phyloP scores from a whole-genome alignment of 805 yeast genomes.

The Saccharomycopsis sp. region DNA sequence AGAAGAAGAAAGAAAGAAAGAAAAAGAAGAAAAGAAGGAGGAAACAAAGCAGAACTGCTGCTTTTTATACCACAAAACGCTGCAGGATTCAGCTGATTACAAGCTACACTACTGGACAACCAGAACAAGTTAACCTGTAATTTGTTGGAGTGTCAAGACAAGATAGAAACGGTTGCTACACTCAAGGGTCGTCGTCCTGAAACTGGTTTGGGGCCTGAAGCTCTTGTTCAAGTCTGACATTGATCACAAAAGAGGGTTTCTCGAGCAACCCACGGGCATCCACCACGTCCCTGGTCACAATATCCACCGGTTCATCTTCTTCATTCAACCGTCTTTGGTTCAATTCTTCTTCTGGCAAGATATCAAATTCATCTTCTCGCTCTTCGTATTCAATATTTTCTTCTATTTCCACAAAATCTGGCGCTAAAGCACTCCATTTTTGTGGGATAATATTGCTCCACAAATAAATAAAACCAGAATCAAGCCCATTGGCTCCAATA shows the following conservation, averaged over 20 bases:
- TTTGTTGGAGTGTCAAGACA: no score
- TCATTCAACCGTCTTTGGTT: conserved; percentile 50
- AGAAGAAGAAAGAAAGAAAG: no score
- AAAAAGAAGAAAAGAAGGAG: no score
- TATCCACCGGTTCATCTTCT: conserved; percentile 62
- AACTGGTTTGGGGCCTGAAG: neutral
- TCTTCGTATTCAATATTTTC: conserved; percentile 85
- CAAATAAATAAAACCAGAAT: conserved; percentile 67
- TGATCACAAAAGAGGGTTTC: conserved; percentile 49
- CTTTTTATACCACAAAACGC: no score
- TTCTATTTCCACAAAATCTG: conserved; percentile 90
- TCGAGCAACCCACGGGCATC: conserved; percentile 69
- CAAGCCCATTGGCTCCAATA: conserved; percentile 77
- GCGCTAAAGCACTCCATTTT: conserved; percentile 94
- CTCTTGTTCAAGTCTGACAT: conserved; percentile 22
- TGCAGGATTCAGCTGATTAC: no score
- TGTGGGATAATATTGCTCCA: conserved; percentile 83
- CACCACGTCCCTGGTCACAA: conserved; percentile 46
- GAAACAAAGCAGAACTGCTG: no score
- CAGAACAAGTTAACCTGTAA: no score
- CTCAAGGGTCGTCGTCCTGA: no score
- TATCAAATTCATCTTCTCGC: conserved; percentile 85
- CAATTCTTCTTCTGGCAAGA: conserved; percentile 55
- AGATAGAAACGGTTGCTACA: no score
- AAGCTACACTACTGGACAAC: neutral